Evolutionary conservation across 1,284 basidiomycete genomes (phyloP).

Genomic region (Ceratobasidium sp.): DNA sequence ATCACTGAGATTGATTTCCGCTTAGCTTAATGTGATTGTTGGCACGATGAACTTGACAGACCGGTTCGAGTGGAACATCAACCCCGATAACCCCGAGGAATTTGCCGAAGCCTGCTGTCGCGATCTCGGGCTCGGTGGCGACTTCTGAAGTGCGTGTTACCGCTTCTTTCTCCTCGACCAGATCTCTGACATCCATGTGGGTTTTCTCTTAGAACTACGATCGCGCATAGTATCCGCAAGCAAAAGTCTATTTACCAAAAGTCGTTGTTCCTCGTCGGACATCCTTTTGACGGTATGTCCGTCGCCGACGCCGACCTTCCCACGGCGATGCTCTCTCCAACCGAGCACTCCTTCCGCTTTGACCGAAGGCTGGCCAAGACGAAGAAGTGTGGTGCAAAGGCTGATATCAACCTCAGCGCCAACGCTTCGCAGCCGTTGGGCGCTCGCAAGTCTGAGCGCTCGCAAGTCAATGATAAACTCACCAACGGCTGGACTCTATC

Average conservation of each 20-base stretch:
- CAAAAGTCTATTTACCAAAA: constrained; percentile 94
- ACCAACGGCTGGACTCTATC: constrained; percentile 39
- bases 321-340: constrained; percentile 85
- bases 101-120: constrained; percentile 90
- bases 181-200: constrained; percentile 44
- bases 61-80: constrained; percentile 98
- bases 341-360: constrained; percentile 67
- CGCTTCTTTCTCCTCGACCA: constrained; percentile 16
- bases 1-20: constrained; percentile 47
- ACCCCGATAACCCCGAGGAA: constrained; percentile 84
- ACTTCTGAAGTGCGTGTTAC: constrained; percentile 80
- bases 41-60: constrained; percentile 95
- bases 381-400: constrained; percentile 49
- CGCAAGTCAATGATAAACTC: constrained; percentile 11
- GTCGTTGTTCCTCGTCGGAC: constrained; percentile 91
- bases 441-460: constrained; percentile 30
- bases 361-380: constrained; percentile 77
- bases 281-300: constrained; percentile 81
- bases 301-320: constrained; percentile 94
- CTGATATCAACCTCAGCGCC: background rate
- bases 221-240: constrained; percentile 95
- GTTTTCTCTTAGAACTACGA: constrained; percentile 77
- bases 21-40: constrained; percentile 92
- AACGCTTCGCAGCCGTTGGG: constrained; percentile 72
- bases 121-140: constrained; percentile 91